Evolutionary conservation across 495 filamentous ascomycete genomes (phyloP), one percentile per base, ranked within the genome.

Genomic region (Trichocladium uniseriatum): DNA sequence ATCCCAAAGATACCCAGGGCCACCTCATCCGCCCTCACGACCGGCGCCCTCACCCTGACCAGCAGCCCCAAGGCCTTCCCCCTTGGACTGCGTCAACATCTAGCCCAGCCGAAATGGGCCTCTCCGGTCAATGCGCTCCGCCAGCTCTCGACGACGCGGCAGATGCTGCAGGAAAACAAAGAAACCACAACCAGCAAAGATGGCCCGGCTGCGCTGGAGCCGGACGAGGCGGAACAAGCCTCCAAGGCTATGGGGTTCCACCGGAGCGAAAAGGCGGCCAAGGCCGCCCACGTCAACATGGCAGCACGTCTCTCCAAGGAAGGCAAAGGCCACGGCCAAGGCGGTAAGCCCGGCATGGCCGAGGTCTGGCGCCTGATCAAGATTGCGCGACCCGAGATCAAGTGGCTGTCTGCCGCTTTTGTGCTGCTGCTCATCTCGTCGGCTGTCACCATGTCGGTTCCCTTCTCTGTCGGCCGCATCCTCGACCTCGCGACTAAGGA

Each of bases 381-480:
- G 64, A 92, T 98, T 68, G 94, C 92, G 6, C 74, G 78, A 38
- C 90, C 87, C 3, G 92, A 98, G 68, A 68, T 80, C 13, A 84
- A 73, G 64, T 83, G 82, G 64, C 80, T 98, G n/a, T 71, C 73
- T 11, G 68, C 82, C 22, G 92, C 92, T 0, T 89, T 96, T 58
- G 64, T 83, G 45, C 83, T 92, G 62, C 75, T 98, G 43, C 69
- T 97, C 28, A 70, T 95, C 38, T 95, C 91, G 2, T 95, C 89
- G 5, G 72, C 78, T 28, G 86, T 98, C 52, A 92, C 89, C 27
- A 94, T 97, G 81, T 87, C 87, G 5, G 86, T 98, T 48, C 92
- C 92, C 15, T 91, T 95, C 58, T 94, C 90, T 0, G 94, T 98
- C 54, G 92, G 92, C 20, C 89, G 87, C 66, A 92, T 98, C 44